A percentile compares a stretch with the other conserved stretches of the same genome.
These are phyloP conservation scores for Colletotrichum tropicicola DNA, from an alignment of 2,329 filamentous ascomycete genomes.

Conservation along the genomic window DNA sequence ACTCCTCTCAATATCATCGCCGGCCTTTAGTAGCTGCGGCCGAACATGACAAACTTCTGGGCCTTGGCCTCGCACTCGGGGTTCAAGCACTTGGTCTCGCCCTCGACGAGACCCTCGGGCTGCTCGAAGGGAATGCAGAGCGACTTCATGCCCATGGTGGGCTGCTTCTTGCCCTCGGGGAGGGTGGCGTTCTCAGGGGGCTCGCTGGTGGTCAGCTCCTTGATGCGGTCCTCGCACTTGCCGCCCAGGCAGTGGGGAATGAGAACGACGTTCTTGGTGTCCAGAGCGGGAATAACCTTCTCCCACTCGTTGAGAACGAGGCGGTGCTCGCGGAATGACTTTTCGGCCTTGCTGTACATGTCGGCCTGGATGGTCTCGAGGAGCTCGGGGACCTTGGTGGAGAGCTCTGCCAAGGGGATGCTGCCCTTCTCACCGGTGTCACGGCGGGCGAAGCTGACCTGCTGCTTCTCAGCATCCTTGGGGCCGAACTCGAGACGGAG, in stretches of 20 bases:
- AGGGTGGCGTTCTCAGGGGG: slow-evolving; percentile 50
- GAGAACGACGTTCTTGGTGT: slow-evolving; percentile 90
- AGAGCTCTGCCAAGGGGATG: slow-evolving; percentile 78
- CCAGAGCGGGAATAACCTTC: slow-evolving; percentile 88
- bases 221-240: slow-evolving; percentile 93
- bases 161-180: slow-evolving; percentile 62
- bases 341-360: slow-evolving; percentile 80
- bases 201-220: slow-evolving; percentile 84
- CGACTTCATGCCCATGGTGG: slow-evolving; percentile 74
- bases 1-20: slow-evolving; percentile 23
- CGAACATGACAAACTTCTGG: slow-evolving; percentile 93
- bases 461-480: slow-evolving; percentile 87
- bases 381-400: slow-evolving; percentile 77
- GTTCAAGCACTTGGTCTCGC: slow-evolving; percentile 91
- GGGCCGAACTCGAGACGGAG: slow-evolving; percentile 95
- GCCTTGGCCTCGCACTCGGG: slow-evolving; percentile 82
- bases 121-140: slow-evolving; percentile 83
- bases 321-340: slow-evolving; percentile 81
- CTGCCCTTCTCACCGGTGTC: slow-evolving; percentile 87
- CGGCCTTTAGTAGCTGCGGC: slow-evolving; percentile 68
- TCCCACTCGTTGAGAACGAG: slow-evolving; percentile 87
- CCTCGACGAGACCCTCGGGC: slow-evolving; percentile 78
- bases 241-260: slow-evolving; percentile 87
- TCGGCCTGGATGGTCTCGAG: slow-evolving; percentile 91
- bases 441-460: slow-evolving; percentile 86